A percentile compares a stretch with the other conserved stretches of the same genome.
These are phyloP conservation scores for Paracorniculantispora psalliotae DNA, from an alignment of 2,329 filamentous ascomycete genomes.

Conservation along the genomic window DNA sequence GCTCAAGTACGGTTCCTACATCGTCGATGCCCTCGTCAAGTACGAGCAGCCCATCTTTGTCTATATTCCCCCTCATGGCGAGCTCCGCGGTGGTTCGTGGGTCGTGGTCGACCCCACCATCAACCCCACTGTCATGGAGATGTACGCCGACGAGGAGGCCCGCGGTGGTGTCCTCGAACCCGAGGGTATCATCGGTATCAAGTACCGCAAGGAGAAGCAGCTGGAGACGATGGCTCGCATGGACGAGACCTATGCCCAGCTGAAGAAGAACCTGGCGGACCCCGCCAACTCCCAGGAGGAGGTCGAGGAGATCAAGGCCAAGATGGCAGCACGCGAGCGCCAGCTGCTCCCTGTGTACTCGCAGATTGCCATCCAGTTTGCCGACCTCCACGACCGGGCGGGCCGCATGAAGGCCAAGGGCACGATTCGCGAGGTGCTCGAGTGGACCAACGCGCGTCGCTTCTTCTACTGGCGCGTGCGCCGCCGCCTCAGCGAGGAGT, in stretches of 20 bases:
- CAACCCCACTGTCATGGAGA: constrained; percentile 95
- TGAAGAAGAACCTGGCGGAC: constrained; percentile 71
- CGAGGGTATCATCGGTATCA: constrained; percentile 97
- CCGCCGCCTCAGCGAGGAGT: constrained; percentile 93
- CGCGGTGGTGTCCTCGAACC: constrained; percentile 97
- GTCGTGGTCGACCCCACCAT: constrained; percentile 98
- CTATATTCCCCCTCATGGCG: constrained; percentile 94
- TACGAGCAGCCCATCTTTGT: constrained; percentile 98
- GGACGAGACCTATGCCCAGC: constrained; percentile 74
- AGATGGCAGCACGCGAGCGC: constrained; percentile 83
- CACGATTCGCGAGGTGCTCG: constrained; percentile 75
- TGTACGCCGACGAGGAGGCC: constrained; percentile 95
- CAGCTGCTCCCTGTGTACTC: constrained; percentile 86
- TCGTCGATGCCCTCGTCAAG: constrained; percentile 96
- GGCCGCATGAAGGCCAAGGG: constrained; percentile 99
- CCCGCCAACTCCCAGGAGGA: constrained; percentile 64
- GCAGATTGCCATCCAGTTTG: constrained; percentile 95
- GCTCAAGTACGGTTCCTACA: constrained; percentile 98
- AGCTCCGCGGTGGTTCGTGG: constrained; percentile 98
- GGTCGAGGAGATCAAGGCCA: constrained; percentile 70
- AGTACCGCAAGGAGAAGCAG: constrained; percentile 96
- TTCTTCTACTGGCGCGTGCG: constrained; percentile 99
- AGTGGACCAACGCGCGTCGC: constrained; percentile 83
- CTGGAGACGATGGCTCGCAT: constrained; percentile 95
- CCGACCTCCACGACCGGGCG: constrained; percentile 92